Base-by-base conservation (phyloP, 2,329 filamentous ascomycete genomes). In the Diaporthe caulivora region DNA sequence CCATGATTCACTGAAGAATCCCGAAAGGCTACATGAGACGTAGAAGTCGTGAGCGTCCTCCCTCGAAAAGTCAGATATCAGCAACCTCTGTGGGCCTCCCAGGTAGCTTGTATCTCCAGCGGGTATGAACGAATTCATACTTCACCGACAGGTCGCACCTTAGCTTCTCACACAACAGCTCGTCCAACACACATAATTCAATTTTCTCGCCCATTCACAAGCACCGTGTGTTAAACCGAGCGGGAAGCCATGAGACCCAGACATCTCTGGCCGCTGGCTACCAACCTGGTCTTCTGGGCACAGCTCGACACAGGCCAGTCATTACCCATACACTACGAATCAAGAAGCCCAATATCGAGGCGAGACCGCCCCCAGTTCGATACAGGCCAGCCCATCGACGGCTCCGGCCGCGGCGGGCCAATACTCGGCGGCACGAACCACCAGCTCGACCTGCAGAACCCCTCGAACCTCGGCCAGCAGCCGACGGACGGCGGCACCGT, bases 401-500 rank as follows among this genome's bases (percentile, higher is more conserved):
- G 82, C 37, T 86, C 85, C 37, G 89, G 89, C 49, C 92, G 90
- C 77, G 91, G 91, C 1, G 89, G 83, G 24, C 87, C 87, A 0
- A 84, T 93, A 34, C 78, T 88, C 6, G 62, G 62, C 1, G 92
- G 90, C 37, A 93, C 91, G 29, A 91, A 93, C 78, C 83, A 87
- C 64, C 82, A 86, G 67, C 81, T 92, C 31, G 92, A 93, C 77
- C 80, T 89, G 2, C 86, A 90, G 75, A 92, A 93, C 77, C 91
- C 91, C 0, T 88, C 90, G 75, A 91, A 91, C 77, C 86, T 93
- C 1, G 90, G 89, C 18, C 85, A 85, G 60, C 88, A 92, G 77
- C 83, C 85, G 21, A 93, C 91, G 1, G 92, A 93, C 78, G 86
- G 85, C 62, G 92, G 92, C 21, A 83, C 87, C 15, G 91, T 93